A percentile compares a stretch with the other conserved stretches of the same genome.
Conservation (phyloP, 1,284 basidiomycete species). For the Chalciporus piperatoides region DNA sequence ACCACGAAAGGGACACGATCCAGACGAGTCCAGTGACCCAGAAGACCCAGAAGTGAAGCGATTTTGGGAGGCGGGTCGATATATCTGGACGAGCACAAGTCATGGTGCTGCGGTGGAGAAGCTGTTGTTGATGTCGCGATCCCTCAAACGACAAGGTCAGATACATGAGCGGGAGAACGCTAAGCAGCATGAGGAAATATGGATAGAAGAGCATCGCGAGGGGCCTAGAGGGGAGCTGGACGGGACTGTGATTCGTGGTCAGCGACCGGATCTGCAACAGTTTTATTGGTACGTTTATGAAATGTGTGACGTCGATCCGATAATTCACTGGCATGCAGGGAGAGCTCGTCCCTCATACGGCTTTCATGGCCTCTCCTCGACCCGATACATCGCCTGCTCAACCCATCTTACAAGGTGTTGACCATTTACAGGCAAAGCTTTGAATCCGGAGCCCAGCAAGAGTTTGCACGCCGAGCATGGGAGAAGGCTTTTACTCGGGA, state of each 20-base stretch:
- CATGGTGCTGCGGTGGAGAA: constrained; percentile 53
- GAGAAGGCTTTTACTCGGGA: constrained; percentile 51
- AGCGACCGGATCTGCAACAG: constrained; percentile 21
- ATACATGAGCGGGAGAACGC: constrained; percentile 16
- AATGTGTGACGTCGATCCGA: background rate
- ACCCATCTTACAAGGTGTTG: constrained; percentile 47
- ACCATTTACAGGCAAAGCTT: constrained; percentile 46
- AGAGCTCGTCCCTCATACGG: constrained; percentile 30
- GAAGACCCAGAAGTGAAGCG: constrained; percentile 36
- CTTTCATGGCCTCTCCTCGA: constrained; percentile 43
- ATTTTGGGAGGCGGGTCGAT: constrained; percentile 72
- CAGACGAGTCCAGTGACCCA: constrained; percentile 36
- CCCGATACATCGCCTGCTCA: constrained; percentile 45
- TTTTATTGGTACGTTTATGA: constrained; percentile 23
- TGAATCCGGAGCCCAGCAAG: constrained; percentile 46
- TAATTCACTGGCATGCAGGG: constrained; percentile 22
- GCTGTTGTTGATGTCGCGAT: constrained; percentile 53
- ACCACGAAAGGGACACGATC: constrained; percentile 24
- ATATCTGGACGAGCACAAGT: constrained; percentile 62
- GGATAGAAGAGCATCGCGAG: constrained; percentile 25
- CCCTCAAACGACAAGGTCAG: constrained; percentile 47
- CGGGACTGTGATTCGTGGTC: constrained; percentile 25
- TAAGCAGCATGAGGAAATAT: constrained; percentile 18
- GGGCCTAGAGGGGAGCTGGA: constrained; percentile 28
- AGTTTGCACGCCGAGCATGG: constrained; percentile 49